Percentiles rank a stretch among this genome's conserved stretches.
Evolutionary conservation across 2,329 filamentous ascomycete species (phyloP).

Genomic region (Davidsoniella eucalypti): DNA sequence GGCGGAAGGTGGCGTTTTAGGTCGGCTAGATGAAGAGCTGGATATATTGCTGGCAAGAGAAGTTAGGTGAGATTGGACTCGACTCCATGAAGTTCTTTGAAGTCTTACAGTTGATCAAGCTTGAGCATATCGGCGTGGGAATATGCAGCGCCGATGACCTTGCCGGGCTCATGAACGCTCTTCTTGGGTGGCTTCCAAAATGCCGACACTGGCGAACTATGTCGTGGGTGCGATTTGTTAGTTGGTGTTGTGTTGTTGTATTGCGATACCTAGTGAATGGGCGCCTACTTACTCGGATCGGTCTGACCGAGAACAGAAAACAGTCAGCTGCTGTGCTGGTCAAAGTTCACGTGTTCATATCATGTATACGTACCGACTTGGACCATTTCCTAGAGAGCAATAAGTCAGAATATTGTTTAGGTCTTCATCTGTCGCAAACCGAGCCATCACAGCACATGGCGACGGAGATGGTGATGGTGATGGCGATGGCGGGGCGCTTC

Average conservation of each 20-base stretch:
- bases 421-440: too few species aligned
- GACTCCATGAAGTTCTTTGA: neutral
- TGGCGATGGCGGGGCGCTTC: neutral
- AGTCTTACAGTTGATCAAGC: conserved; percentile 55
- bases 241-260: conserved; percentile 13
- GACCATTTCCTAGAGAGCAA: conserved; percentile 69
- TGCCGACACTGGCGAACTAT: conserved; percentile 59
- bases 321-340: neutral
- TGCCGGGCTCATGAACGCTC: conserved; percentile 42
- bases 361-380: conserved; percentile 67
- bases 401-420: neutral
- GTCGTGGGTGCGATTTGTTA: conserved; percentile 16
- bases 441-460: too few species aligned
- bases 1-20: conserved; percentile 55
- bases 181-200: conserved; percentile 61
- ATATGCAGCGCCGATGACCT: conserved; percentile 87
- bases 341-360: neutral
- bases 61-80: neutral
- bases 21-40: conserved; percentile 30
- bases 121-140: conserved; percentile 92
- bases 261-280: neutral
- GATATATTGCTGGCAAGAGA: conserved; percentile 5
- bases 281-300: conserved; percentile 42
- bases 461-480: neutral
- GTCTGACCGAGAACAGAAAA: conserved; percentile 25